These are phyloP conservation scores for Antitrichia curtipendula DNA, from an alignment of 225 moss, liverwort and hornwort species.

Conservation along the genomic window DNA sequence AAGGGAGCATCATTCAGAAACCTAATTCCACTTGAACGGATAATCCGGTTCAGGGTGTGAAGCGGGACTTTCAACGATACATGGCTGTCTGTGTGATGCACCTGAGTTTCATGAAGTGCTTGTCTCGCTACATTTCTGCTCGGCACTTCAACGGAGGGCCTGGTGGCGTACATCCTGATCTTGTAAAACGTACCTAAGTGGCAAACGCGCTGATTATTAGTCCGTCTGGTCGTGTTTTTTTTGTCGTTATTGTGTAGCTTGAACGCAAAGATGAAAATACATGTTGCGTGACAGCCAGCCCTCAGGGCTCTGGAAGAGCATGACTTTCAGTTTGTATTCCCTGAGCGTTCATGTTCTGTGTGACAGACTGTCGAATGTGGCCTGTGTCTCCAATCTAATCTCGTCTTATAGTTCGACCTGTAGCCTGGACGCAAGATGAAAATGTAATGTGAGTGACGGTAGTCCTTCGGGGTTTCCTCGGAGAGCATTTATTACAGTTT, in stretches of 20 bases:
- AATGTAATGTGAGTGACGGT: neutral
- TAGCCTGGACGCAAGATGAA: slow-evolving; percentile 1
- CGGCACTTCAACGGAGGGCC: no score
- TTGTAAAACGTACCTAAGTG: neutral
- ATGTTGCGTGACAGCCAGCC: neutral
- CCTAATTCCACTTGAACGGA: neutral
- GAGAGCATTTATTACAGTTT: slow-evolving; percentile 4
- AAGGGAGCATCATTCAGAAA: neutral
- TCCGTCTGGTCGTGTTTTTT: neutral
- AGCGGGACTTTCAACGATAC: neutral
- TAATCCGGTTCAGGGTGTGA: neutral
- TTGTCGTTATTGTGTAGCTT: neutral
- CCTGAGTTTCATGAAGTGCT: neutral
- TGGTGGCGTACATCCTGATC: neutral
- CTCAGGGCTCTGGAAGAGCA: neutral
- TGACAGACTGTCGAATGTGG: neutral
- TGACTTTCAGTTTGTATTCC: neutral
- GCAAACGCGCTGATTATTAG: neutral
- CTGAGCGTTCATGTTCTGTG: neutral
- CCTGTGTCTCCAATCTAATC: neutral
- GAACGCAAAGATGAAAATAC: slow-evolving; percentile 7
- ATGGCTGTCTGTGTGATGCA: neutral
- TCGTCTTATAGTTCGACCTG: neutral
- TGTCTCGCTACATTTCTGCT: neutral
- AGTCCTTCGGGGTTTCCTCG: neutral